These are phyloP conservation scores for Candida oleophila DNA, from an alignment of 805 yeast species.

Conservation along the genomic window DNA sequence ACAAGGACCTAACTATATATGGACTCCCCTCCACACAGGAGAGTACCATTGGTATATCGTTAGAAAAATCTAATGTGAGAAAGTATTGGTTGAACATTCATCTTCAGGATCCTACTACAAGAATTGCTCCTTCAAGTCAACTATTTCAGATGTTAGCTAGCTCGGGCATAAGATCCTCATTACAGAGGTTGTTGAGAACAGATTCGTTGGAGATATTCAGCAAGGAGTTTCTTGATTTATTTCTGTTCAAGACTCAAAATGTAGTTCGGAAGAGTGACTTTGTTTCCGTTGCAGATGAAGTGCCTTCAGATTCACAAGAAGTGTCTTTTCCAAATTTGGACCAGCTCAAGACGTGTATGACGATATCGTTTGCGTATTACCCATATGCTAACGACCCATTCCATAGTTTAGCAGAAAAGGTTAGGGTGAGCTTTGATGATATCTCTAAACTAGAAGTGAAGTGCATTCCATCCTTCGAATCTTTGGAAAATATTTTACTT, in stretches of 20 bases:
- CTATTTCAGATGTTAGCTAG: conserved; percentile 13
- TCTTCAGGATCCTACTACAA: conserved; percentile 41
- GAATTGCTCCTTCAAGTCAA: conserved; percentile 27
- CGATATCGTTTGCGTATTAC: conserved; percentile 34
- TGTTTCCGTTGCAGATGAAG: conserved; percentile 1
- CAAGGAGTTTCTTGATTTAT: conserved; percentile 7
- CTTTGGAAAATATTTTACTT: conserved; percentile 28
- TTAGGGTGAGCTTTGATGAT: conserved; percentile 28
- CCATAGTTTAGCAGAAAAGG: conserved; percentile 18
- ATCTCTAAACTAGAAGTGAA: conserved; percentile 21
- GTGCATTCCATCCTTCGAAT: conserved; percentile 13
- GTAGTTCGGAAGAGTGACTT: conserved; percentile 7
- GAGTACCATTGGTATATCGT: conserved; percentile 29
- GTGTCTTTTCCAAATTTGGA: background rate
- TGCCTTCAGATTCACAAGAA: background rate
- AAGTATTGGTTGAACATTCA: conserved; percentile 38
- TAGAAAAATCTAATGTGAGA: conserved; percentile 35
- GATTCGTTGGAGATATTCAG: conserved; percentile 16
- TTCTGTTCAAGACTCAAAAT: conserved; percentile 19
- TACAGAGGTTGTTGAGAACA: conserved; percentile 9
- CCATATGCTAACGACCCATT: conserved; percentile 35
- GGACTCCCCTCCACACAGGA: conserved; percentile 14
- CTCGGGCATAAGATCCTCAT: conserved; percentile 6
- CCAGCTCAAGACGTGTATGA: conserved; percentile 27
- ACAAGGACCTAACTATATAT: conserved; percentile 25